Evolutionary conservation across 352 stramenopile genomes (phyloP), one percentile per base, ranked within the genome.

Genomic region (Pythium aristosporum): DNA sequence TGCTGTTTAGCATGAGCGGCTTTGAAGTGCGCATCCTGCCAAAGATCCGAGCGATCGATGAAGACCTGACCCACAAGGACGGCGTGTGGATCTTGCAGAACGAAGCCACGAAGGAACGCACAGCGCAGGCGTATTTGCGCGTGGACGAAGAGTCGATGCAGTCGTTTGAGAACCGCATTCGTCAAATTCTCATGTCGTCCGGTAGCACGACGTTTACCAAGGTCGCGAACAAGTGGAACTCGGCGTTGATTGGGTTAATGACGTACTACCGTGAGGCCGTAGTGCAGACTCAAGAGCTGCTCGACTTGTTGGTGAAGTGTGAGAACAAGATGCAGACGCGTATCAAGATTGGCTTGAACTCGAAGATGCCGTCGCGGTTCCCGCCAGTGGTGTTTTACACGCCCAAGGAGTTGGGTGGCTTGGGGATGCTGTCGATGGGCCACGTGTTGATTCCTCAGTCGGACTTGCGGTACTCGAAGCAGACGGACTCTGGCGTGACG

Each of bases 281-380:
- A 10, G 88, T 99, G 18, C 98, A 99, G 72, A 99, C 97, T 5
- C 97, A 99, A 77, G 97, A 99, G 72, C 80, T 99, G n/a, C 82
- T 99, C 44, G 98, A 99, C 76, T 73, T 99, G 39, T 80, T 99
- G 9, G 98, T 99, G 34, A 99, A 99, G 78, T 99, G 98, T 71
- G 98, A 99, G 71, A 99, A 99, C 80, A 99, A 99, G 82, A 99
- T 99, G 67, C 98, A 99, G 75, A 99, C 97, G 50, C 88, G 98
- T 76, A 99, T 99, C 77, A 99, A 99, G 85, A 99, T 99, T 63
- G 98, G 98, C 7, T 75, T 99, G 53, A 99, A 99, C 88, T 99
- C 94, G 69, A 99, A 99, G 78, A 99, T 99, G 97, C 97, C 97
- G 42, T 98, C 92, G 51, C 93, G 97, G 57, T 99, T 99, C 82